Percentiles rank a stretch among this genome's conserved stretches.
phyloP scores from a whole-genome alignment of 306 rosid genomes.

The Biancaea sappan region DNA sequence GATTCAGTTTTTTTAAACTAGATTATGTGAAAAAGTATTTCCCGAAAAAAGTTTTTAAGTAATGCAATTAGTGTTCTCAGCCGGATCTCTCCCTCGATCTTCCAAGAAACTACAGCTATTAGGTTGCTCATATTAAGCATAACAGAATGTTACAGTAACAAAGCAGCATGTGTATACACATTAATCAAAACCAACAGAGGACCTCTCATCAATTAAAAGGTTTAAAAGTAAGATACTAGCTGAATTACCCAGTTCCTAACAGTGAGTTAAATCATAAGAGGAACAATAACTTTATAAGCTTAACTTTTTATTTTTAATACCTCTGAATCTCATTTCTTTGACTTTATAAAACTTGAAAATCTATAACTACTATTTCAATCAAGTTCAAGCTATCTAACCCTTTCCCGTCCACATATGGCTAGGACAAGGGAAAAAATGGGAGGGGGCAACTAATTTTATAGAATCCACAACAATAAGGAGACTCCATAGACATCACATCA shows the following conservation, averaged over 20 bases:
- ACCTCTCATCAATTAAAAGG: background rate
- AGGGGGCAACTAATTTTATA: background rate
- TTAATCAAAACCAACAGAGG: constrained; percentile 13
- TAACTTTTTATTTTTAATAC: background rate
- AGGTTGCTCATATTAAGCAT: background rate
- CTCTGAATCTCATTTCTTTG: background rate
- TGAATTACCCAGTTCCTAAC: background rate
- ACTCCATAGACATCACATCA: constrained; percentile 5
- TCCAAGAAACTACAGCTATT: background rate
- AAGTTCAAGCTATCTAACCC: background rate
- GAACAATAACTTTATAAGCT: background rate
- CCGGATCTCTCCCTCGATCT: background rate
- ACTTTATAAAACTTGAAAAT: background rate
- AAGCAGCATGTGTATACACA: background rate
- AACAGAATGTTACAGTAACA: background rate
- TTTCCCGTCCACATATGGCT: constrained; percentile 19
- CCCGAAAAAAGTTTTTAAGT: background rate
- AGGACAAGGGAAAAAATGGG: background rate
- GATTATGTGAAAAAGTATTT: background rate
- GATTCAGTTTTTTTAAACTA: background rate
- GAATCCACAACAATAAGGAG: background rate
- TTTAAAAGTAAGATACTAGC: background rate
- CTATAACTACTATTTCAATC: background rate
- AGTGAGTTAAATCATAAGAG: background rate
- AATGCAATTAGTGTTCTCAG: background rate